Conservation (phyloP, 108 stramenopile genomes). For the Nitzschia inconspicua region DNA sequence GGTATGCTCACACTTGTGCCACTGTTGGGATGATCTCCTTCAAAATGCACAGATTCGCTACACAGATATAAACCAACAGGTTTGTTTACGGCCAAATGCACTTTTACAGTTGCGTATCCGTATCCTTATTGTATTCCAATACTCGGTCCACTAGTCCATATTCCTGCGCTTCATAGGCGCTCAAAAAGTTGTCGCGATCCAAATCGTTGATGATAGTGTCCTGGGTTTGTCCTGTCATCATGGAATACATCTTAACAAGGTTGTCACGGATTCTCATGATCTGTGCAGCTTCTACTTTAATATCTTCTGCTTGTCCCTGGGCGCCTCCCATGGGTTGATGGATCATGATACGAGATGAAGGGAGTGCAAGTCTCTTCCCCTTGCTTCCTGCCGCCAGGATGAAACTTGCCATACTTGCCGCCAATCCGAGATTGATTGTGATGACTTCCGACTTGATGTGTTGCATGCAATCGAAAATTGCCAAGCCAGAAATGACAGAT, state of each 20-base stretch:
- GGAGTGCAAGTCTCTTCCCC: constrained; percentile 92
- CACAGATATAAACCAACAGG: too few relatives aligned
- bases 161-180: constrained; percentile 91
- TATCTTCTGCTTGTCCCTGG: constrained; percentile 97
- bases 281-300: constrained; percentile 96
- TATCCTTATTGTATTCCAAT: constrained; percentile 70
- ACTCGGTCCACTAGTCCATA: constrained; percentile 96
- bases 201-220: constrained; percentile 88
- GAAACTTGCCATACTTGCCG: constrained; percentile 97
- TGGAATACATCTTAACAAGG: constrained; percentile 95
- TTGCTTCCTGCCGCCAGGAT: constrained; percentile 94
- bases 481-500: constrained; percentile 94
- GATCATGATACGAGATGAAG: constrained; percentile 96
- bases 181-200: constrained; percentile 98
- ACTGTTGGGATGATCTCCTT: too few relatives aligned
- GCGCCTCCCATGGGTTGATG: constrained; percentile 99
- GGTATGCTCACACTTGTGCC: too few relatives aligned
- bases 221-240: constrained; percentile 96
- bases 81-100: too few relatives aligned
- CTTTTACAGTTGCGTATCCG: constrained; percentile 44
- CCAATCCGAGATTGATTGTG: constrained; percentile 96
- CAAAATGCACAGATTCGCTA: too few relatives aligned
- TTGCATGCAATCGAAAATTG: constrained; percentile 98
- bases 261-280: constrained; percentile 98
- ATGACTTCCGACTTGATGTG: constrained; percentile 94